Base-by-base conservation (phyloP, 1,284 basidiomycete genomes). In the Polyporus tsugae region DNA sequence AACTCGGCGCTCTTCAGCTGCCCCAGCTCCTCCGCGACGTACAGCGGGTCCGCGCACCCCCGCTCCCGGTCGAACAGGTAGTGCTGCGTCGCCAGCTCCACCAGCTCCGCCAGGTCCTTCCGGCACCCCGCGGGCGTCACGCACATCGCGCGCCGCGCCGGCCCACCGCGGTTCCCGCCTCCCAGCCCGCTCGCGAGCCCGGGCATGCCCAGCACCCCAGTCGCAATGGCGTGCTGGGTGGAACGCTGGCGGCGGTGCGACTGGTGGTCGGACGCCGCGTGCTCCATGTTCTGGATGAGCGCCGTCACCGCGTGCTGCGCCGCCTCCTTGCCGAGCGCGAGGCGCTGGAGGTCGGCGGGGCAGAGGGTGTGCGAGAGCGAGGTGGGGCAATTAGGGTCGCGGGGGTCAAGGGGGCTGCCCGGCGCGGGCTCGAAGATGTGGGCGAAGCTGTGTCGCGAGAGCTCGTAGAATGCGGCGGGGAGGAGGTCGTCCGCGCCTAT, bases 71-170 rank as follows among this genome's bases (percentile, higher is more conserved):
- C 91, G 76, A 92, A 91, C 15, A 93, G 80, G 74, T 93, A 93
- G 75, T 93, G 91, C 75, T 93, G 91, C 38, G 92, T 93, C 17
- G 91, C 92, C n/a, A 93, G 85, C 64, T 89, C 87, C n/a, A 92
- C 89, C 41, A 93, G 85, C 77, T 93, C 92, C 4, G 84, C 83
- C 68, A 93, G 91, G 76, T 93, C 92, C 73, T 91, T 91, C 67
- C 89, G 85, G 76, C 92, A 93, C 11, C 87, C 88, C 62, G 88
- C 86, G 22, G 89, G 81, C 25, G 88, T 85, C 41, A 86, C 79
- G 74, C 90, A 92, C 6, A 86, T 72, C 0, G 77, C 25, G 76
- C 77, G 10, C 81, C 80, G 65, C 82, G 82, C 38, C 83, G 29
- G 82, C 15, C 22, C 52, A 22, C 19, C 22, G n/a, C 36, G 1